These are phyloP conservation scores for Micractinium conductrix DNA, from an alignment of 139 green algal genomes.

Conservation along the genomic window DNA sequence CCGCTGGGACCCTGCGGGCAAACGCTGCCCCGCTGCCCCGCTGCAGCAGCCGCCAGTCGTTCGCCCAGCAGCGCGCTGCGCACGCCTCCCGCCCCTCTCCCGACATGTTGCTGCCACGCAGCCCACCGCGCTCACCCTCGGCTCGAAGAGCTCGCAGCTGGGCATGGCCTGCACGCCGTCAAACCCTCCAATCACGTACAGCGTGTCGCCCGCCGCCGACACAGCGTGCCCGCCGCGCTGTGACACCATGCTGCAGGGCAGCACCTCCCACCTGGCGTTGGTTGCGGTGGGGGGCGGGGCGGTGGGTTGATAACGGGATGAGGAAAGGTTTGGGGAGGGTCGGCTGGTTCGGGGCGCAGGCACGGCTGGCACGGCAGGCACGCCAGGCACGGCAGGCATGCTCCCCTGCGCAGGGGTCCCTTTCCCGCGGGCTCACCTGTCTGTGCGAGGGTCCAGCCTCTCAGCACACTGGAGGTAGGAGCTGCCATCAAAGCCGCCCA, in stretches of 20 bases:
- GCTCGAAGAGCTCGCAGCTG: conserved; percentile 37
- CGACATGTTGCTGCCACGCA: too few species aligned
- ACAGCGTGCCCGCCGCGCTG: conserved; percentile 38
- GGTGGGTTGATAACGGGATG: too few species aligned
- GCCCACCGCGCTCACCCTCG: background rate
- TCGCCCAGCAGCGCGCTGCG: too few species aligned
- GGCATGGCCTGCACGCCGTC: conserved; percentile 35
- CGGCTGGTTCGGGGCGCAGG: too few species aligned
- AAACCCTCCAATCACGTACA: conserved; percentile 49
- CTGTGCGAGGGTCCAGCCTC: conserved; percentile 38
- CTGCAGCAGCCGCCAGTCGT: too few species aligned
- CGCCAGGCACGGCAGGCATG: too few species aligned
- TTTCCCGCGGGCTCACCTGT: conserved; percentile 3
- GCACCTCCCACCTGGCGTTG: conserved; percentile 20
- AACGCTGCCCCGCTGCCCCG: too few species aligned
- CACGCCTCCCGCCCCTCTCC: background rate
- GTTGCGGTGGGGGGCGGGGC: background rate
- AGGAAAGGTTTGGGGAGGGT: too few species aligned
- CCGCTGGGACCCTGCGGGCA: too few species aligned
- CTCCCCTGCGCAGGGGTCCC: too few species aligned
- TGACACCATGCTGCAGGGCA: conserved; percentile 27
- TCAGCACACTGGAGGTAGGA: conserved; percentile 39
- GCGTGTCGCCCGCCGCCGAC: conserved; percentile 4
- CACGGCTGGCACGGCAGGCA: too few species aligned
- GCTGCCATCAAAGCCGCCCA: conserved; percentile 44